Conservation (phyloP, 1,139 yeast species). For the Suhomyces atakaporum region DNA sequence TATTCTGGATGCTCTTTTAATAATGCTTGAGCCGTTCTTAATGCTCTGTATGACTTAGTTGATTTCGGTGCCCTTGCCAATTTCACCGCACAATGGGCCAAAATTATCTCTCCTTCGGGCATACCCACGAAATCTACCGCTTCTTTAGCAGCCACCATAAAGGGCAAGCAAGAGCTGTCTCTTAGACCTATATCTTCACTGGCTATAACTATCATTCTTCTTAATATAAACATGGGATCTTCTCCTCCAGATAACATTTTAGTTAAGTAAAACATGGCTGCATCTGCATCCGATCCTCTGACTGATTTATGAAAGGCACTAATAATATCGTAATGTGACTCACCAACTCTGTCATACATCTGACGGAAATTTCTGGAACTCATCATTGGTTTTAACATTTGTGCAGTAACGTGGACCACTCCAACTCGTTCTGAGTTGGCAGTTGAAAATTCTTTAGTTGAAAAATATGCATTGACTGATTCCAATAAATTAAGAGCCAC, state of each 20-base stretch:
- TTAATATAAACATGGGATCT: conserved; percentile 86
- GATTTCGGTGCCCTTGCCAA: conserved; percentile 85
- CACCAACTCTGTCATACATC: conserved; percentile 85
- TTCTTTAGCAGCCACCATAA: conserved; percentile 82
- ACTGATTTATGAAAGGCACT: conserved; percentile 92
- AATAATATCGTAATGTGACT: conserved; percentile 89
- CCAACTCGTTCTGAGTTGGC: conserved; percentile 19
- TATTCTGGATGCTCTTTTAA: conserved; percentile 63
- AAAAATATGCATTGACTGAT: conserved; percentile 44
- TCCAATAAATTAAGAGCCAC: conserved; percentile 77
- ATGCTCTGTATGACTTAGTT: conserved; percentile 79
- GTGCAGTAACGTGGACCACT: conserved; percentile 35
- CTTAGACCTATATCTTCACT: conserved; percentile 86
- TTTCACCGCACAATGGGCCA: conserved; percentile 91
- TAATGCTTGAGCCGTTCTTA: conserved; percentile 62
- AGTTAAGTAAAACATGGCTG: conserved; percentile 81
- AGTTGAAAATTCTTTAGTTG: conserved; percentile 32
- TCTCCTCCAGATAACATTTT: conserved; percentile 92
- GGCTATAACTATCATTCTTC: conserved; percentile 91
- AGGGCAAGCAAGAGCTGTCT: conserved; percentile 83
- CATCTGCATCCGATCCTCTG: conserved; percentile 86
- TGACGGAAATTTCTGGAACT: conserved; percentile 50
- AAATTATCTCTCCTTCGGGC: conserved; percentile 90
- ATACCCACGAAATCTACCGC: conserved; percentile 92
- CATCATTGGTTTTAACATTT: conserved; percentile 41